Evolutionary conservation across 2,329 filamentous ascomycete species (phyloP).

Genomic region (Allantophomopsis cytisporea): DNA sequence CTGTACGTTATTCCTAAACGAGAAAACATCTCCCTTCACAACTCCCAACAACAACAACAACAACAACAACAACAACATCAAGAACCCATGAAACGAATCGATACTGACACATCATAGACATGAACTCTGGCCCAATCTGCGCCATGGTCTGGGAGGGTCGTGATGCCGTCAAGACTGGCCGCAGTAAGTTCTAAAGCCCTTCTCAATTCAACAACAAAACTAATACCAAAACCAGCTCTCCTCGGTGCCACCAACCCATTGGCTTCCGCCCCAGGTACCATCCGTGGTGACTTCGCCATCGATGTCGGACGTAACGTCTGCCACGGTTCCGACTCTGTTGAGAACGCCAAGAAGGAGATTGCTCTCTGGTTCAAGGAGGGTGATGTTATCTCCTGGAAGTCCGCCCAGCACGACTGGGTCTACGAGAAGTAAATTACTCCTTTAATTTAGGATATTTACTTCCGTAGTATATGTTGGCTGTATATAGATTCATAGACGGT

Average conservation of each 20-base stretch:
- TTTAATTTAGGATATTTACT: no score
- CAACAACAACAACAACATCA: neutral
- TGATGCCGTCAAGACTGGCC: slow-evolving; percentile 98
- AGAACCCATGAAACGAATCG: slow-evolving; percentile 6
- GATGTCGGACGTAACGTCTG: slow-evolving; percentile 96
- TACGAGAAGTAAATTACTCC: slow-evolving; percentile 63
- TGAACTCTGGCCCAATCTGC: slow-evolving; percentile 90
- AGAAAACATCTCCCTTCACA: neutral
- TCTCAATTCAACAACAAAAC: neutral
- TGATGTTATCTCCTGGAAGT: slow-evolving; percentile 78
- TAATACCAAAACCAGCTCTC: slow-evolving; percentile 40
- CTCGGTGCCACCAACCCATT: slow-evolving; percentile 99
- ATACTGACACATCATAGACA: slow-evolving; percentile 47
- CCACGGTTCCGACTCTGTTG: slow-evolving; percentile 97
- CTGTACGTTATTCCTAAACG: slow-evolving; percentile 43
- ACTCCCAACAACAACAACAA: neutral
- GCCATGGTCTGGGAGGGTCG: slow-evolving; percentile 99
- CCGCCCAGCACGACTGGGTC: slow-evolving; percentile 79
- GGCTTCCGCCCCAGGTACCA: slow-evolving; percentile 88
- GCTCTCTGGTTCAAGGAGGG: slow-evolving; percentile 91
- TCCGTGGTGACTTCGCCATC: slow-evolving; percentile 84
- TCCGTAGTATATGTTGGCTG: no score
- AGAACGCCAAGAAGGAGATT: slow-evolving; percentile 99
- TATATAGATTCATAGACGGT: no score
- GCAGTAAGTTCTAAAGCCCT: slow-evolving; percentile 41